Conservation (phyloP, 345 rosid genomes). For the Aquilaria sinensis region DNA sequence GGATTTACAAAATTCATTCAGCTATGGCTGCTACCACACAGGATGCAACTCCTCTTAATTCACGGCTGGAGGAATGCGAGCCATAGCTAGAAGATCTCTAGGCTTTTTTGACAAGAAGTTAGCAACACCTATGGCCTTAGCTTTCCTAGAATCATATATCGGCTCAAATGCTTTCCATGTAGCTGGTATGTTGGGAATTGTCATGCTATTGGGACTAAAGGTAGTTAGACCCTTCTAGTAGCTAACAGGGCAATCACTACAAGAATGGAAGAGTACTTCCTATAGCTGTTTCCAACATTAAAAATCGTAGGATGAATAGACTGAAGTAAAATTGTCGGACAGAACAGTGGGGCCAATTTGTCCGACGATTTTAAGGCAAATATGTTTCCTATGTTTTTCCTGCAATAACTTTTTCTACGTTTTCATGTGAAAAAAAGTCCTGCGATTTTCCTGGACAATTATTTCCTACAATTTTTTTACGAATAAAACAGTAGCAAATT, state of each 20-base stretch:
- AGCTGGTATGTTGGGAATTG: conserved; percentile 49
- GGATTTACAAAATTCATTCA: conserved; percentile 58
- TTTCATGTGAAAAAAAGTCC: too few relatives aligned
- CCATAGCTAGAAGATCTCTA: conserved; percentile 51
- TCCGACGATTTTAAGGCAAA: too few relatives aligned
- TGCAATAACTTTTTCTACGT: too few relatives aligned
- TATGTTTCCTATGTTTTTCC: too few relatives aligned
- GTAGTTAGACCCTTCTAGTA: conserved; percentile 53
- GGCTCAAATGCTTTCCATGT: conserved; percentile 88
- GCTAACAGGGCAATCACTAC: conserved; percentile 48
- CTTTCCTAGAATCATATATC: conserved; percentile 64
- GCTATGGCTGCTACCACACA: conserved; percentile 67
- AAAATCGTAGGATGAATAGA: too few relatives aligned
- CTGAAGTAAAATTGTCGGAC: too few relatives aligned
- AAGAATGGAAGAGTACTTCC: too few relatives aligned
- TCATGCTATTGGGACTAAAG: conserved; percentile 44
- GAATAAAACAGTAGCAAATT: too few relatives aligned
- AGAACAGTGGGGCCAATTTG: too few relatives aligned
- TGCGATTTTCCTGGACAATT: too few relatives aligned
- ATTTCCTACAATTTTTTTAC: too few relatives aligned
- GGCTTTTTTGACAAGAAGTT: conserved; percentile 77
- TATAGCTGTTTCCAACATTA: too few relatives aligned
- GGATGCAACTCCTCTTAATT: conserved; percentile 29
- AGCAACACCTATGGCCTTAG: conserved; percentile 59
- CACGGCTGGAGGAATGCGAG: conserved; percentile 72